Evolutionary conservation across 2,329 filamentous ascomycete genomes (phyloP).

Genomic region (Orbilia oligospora): DNA sequence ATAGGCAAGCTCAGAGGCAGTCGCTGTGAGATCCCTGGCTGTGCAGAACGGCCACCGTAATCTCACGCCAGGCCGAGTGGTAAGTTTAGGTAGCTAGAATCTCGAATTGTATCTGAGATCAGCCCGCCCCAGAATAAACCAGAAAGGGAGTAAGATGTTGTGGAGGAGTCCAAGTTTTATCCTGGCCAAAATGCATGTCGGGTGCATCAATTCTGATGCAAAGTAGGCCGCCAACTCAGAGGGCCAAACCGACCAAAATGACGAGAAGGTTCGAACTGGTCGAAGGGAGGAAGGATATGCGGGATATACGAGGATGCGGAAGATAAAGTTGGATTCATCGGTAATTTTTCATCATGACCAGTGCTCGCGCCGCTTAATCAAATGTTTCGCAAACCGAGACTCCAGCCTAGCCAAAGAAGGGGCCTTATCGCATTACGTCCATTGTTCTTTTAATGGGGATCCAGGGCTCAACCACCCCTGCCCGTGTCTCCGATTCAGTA

Average conservation of each 20-base stretch:
- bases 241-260: slow-evolving; percentile 41
- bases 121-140: slow-evolving; percentile 53
- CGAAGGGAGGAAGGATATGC: slow-evolving; percentile 58
- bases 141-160: slow-evolving; percentile 47
- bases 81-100: slow-evolving; percentile 51
- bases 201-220: slow-evolving; percentile 58
- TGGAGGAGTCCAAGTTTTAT: slow-evolving; percentile 58
- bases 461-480: slow-evolving; percentile 40
- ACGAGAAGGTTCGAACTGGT: slow-evolving; percentile 60
- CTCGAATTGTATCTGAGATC: slow-evolving; percentile 58
- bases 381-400: slow-evolving; percentile 52
- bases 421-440: slow-evolving; percentile 51
- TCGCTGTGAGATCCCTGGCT: slow-evolving; percentile 47
- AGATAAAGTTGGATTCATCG: slow-evolving; percentile 54
- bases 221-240: slow-evolving; percentile 58
- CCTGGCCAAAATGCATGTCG: slow-evolving; percentile 58
- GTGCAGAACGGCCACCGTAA: slow-evolving; percentile 59
- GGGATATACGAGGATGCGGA: slow-evolving; percentile 57
- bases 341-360: slow-evolving; percentile 58
- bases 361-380: slow-evolving; percentile 47
- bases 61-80: slow-evolving; percentile 54
- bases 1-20: slow-evolving; percentile 56
- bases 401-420: slow-evolving; percentile 56
- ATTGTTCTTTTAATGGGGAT: slow-evolving; percentile 45
- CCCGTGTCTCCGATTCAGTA: slow-evolving; percentile 46